Evolutionary conservation across 1,284 basidiomycete species (phyloP), one percentile per base, ranked within the genome.

Genomic region (Athelia sp.): DNA sequence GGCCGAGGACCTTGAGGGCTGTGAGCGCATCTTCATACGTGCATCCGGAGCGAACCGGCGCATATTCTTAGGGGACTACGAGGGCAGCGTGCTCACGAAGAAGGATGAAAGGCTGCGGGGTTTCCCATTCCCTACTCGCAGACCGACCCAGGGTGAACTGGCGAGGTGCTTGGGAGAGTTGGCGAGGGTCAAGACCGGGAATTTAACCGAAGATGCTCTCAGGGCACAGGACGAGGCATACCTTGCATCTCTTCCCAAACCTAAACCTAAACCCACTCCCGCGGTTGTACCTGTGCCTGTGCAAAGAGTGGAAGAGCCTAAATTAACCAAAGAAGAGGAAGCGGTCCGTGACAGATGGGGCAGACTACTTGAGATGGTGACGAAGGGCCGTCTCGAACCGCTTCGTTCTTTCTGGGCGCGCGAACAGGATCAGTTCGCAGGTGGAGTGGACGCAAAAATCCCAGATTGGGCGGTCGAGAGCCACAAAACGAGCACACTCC

Each of bases 111-210:
- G 94, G 40, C 70, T 98, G 29, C 81, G 93, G 45, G 89, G 84
- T 0, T 96, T 96, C 66, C 93, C 93, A 0, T 98, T 98, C 68
- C 93, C 93, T 4, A 98, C 94, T 2, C 83, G 93, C 24, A 78
- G 94, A 56, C 93, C 94, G 84, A 98, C 96, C 0, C 87, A 95
- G 72, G 82, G 91, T 19, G 97, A 99, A 65, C 79, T 98, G 22
- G 61, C 82, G 10, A 86, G 97, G 13, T 95, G 93, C 62, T 85
- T 98, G 52, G 72, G 83, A 50, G 96, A 99, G 65, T 78, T 99
- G 26, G 88, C 87, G 0, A 81, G 83, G 35, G 86, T 89, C 61
- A 98, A 96, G 68, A 69, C 89, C 2, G 88, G 94, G 2, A 89
- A 93, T 60, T 74, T 95, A 24, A 91, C 92, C 0, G 88, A 93